Base-by-base conservation (phyloP, 176 grass and related monocot genomes). In the Aegilops tauschii region DNA sequence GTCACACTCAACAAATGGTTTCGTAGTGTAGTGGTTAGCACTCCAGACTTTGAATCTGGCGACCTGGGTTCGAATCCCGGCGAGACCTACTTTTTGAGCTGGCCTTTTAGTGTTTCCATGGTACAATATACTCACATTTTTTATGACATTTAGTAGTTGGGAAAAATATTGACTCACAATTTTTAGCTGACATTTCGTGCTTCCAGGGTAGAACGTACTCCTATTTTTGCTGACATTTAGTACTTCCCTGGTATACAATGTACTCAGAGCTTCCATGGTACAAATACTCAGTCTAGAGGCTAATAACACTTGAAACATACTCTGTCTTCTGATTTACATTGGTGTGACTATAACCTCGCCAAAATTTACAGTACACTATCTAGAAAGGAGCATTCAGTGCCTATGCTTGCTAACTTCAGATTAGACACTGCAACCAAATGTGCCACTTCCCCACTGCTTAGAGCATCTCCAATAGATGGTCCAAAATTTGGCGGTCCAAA, bases 21-120 rank as follows among this genome's bases (percentile, higher is more conserved):
- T 63, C 77, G 9, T 89, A 66, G 95, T 98, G 95, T 98, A 95
- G 95, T 98, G 89, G 93, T 98, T 98, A 98, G 93, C 95, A 98
- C 95, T 98, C 95, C 90, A 93, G 95, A 98, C 91, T 98, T 95
- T 96, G 94, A 99, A 99, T 96, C 90, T 96, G 90, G 97, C 90
- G 83, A 99, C 94, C 90, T 99, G 97, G 94, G 94, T 99, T 99
- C 97, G 83, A 96, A 99, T 99, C 97, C 92, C 92, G 92, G 93
- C 64, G 79, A 52, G 75, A 58, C 75, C 75, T 59, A 31, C 2
- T 36, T 69, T 63, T 69, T 69, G 4, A 70, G 67, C 32, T 70
- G 34, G 9, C 31, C 35, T 69, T 59, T 69, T 69, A 69, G 10
- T 39, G 13, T 65, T 80, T 65, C 39, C 36, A 11, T 42, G 5